These are phyloP conservation scores for Hypoxylon crocopeplum DNA, from an alignment of 495 filamentous ascomycete species.

Conservation along the genomic window DNA sequence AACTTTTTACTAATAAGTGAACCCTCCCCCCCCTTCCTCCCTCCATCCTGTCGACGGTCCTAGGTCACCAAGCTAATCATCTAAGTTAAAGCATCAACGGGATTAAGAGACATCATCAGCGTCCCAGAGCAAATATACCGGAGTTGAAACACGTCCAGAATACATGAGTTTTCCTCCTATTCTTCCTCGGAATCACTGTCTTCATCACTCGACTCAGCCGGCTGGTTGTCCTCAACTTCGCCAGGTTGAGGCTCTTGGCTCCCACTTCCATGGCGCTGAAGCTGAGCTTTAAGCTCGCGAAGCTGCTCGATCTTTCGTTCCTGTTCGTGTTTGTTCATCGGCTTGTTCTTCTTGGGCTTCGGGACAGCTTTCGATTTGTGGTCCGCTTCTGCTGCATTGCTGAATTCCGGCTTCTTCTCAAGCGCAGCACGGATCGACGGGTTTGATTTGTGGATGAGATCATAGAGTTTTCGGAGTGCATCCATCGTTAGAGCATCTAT, in stretches of 20 bases:
- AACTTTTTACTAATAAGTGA: neutral
- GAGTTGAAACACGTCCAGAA: neutral
- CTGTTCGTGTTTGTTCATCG: conserved; percentile 94
- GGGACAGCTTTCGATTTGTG: conserved; percentile 37
- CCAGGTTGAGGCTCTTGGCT: conserved; percentile 55
- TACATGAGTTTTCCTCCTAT: conserved; percentile 8
- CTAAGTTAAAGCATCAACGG: neutral
- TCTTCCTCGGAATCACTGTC: conserved; percentile 45
- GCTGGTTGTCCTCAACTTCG: conserved; percentile 39
- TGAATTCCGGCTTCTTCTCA: conserved; percentile 49
- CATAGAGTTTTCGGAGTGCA: conserved; percentile 76
- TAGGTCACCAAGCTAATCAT: neutral
- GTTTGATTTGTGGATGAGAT: conserved; percentile 73
- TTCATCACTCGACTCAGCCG: conserved; percentile 39
- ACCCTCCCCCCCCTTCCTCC: too few relatives aligned
- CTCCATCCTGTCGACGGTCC: too few relatives aligned
- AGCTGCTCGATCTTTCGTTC: conserved; percentile 86
- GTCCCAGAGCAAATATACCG: neutral
- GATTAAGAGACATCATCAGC: neutral
- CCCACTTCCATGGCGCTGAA: conserved; percentile 51
- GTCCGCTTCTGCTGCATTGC: conserved; percentile 33
- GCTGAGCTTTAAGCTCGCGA: conserved; percentile 61
- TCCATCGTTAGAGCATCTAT: conserved; percentile 82
- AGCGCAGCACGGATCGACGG: conserved; percentile 53
- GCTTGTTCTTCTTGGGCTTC: conserved; percentile 97